Percentiles rank a stretch among this genome's conserved stretches.
These are phyloP conservation scores for Saksenaea vasiformis DNA, from an alignment of 371 early-diverging fungal genomes.

Conservation along the genomic window DNA sequence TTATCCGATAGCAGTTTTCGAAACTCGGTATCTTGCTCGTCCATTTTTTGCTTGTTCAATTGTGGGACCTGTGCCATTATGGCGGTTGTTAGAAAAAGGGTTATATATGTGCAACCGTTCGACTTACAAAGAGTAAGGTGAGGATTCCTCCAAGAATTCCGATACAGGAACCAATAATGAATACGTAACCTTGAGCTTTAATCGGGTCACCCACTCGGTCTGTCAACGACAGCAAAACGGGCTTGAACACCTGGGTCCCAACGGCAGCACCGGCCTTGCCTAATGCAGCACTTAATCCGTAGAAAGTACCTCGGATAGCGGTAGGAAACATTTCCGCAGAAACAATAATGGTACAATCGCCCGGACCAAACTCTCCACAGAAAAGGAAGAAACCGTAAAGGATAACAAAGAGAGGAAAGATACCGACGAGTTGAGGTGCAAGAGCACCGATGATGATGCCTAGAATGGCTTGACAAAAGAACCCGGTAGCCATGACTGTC, in stretches of 20 bases:
- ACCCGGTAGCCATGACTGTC: conserved; percentile 53
- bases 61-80: conserved; percentile 28
- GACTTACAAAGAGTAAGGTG: conserved; percentile 38
- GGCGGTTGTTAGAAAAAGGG: background rate
- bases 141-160: conserved; percentile 49
- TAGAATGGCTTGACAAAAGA: conserved; percentile 48
- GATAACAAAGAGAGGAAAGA: conserved; percentile 56
- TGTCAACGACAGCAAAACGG: conserved; percentile 41
- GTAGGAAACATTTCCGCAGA: conserved; percentile 60
- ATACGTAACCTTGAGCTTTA: conserved; percentile 46
- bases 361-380: conserved; percentile 62
- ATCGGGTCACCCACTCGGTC: conserved; percentile 30
- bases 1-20: conserved; percentile 38
- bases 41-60: conserved; percentile 27
- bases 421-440: conserved; percentile 36
- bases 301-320: conserved; percentile 61
- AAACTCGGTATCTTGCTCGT: conserved; percentile 54
- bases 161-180: conserved; percentile 54
- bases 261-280: conserved; percentile 58
- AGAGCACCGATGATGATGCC: conserved; percentile 54
- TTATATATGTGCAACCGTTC: background rate
- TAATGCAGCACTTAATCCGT: conserved; percentile 57
- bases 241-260: conserved; percentile 54
- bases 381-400: conserved; percentile 60
- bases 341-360: conserved; percentile 52